Conservation (phyloP, 1,284 basidiomycete species). For the Microbotryum violaceum region DNA sequence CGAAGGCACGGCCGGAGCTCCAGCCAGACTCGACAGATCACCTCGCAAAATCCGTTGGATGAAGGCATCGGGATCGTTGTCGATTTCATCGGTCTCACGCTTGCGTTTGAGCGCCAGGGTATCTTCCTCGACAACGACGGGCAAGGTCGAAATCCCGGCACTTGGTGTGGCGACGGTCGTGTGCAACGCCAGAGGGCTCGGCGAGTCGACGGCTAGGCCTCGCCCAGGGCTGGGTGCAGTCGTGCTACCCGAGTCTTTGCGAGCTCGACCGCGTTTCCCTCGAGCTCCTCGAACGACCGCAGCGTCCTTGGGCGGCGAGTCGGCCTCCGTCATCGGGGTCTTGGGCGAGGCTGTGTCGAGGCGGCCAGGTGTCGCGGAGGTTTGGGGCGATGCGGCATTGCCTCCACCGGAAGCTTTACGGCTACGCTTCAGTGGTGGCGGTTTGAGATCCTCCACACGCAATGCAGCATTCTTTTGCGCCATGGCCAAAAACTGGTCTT, state of each 20-base stretch:
- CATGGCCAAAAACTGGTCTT: slow-evolving; percentile 22
- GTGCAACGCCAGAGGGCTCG: background rate
- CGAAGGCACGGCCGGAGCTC: background rate
- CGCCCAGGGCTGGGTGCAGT: background rate
- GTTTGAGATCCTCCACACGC: slow-evolving; percentile 31
- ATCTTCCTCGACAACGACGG: slow-evolving; percentile 11
- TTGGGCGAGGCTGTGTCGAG: slow-evolving; percentile 23
- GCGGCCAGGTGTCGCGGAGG: slow-evolving; percentile 10
- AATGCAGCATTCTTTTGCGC: slow-evolving; percentile 27
- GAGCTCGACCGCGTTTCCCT: no score
- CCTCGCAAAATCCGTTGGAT: slow-evolving; percentile 25
- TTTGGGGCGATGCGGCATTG: slow-evolving; percentile 2
- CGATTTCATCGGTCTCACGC: slow-evolving; percentile 32
- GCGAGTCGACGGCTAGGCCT: background rate
- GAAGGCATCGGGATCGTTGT: slow-evolving; percentile 29
- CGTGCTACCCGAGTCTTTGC: slow-evolving; percentile 15
- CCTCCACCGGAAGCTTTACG: slow-evolving; percentile 13
- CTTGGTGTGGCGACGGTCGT: background rate
- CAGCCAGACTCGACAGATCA: background rate
- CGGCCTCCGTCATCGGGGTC: slow-evolving; percentile 17
- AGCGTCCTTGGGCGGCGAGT: slow-evolving; percentile 3
- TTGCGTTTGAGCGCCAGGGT: slow-evolving; percentile 29
- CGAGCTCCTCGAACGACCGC: background rate
- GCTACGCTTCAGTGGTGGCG: slow-evolving; percentile 31
- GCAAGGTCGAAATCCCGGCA: background rate